Base-by-base conservation (phyloP, 768 basidiomycete species). In the Collybia sp. region DNA sequence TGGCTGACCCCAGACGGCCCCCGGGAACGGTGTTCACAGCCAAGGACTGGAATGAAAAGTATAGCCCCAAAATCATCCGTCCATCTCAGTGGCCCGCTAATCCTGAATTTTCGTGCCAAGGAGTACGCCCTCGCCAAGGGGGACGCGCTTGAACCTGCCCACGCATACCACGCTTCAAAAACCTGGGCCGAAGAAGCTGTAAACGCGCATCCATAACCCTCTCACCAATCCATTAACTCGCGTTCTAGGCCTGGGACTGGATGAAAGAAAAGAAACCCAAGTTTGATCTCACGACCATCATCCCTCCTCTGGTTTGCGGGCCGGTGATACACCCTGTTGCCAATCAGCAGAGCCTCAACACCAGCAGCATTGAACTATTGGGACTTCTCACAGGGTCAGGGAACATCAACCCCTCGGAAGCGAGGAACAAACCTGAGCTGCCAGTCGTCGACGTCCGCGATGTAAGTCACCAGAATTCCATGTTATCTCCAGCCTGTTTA, bases 31-130 rank as follows among this genome's bases (percentile, higher is more conserved):
- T 33, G 31, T 43, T 43, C 32, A 43, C 25, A 12, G 46, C 42
- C 16, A 35, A 43, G 42, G 41, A 48, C 20, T 48, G 46, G 46
- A 48, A 43, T 40, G 32, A 16, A 12, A 20, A 19, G 45, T 40
- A 31, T 20, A 37, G 30, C n/a, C 12, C 42, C 32, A 6, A 12
- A 17, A 3, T 43, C 11, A 20, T 37, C 17, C n/a, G 13, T 12
- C 5, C 12, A 5, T 12, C 25, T n/a, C 11, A 43, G 12, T 13
- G 13, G 15, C 13, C 18, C 6, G 32, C 3, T 18, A n/a, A 10
- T 18, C 15, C 18, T 43, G 16, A 6, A 30, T 30, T 43, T 43
- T 5, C 30, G 42, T n/a, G 42, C 42, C 3, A 43, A 43, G 17
- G 31, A 25, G 12, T 41, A 41, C 15, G 40, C 40, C n/a, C 6